Conservation (phyloP, 345 rosid species). For the Citrus mangshanensis region DNA sequence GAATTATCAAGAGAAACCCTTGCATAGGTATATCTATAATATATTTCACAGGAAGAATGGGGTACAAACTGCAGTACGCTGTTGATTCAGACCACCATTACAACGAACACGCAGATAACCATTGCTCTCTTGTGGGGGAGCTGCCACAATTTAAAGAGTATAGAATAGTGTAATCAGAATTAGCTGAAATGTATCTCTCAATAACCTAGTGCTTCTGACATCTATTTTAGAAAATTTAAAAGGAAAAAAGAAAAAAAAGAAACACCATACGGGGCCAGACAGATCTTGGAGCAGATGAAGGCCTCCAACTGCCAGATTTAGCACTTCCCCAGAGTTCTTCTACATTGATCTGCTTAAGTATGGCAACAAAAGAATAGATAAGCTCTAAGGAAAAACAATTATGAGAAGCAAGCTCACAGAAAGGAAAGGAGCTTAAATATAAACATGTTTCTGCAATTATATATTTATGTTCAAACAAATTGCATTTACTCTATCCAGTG, state of each 20-base stretch:
- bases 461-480: background rate
- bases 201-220: background rate
- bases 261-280: conserved; percentile 71
- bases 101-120: conserved; percentile 97
- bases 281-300: conserved; percentile 96
- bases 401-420: background rate
- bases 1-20: background rate
- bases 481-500: background rate
- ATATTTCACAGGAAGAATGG: conserved; percentile 6
- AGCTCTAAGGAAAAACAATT: background rate
- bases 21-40: background rate
- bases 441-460: background rate
- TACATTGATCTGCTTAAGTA: conserved; percentile 53
- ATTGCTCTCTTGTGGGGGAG: conserved; percentile 77
- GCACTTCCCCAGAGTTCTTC: conserved; percentile 92
- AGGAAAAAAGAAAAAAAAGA: background rate
- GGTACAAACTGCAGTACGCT: conserved; percentile 87
- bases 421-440: background rate
- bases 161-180: background rate
- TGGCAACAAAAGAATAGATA: conserved; percentile 5
- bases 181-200: background rate
- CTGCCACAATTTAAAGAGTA: conserved; percentile 40
- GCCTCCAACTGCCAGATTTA: conserved; percentile 84
- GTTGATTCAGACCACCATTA: conserved; percentile 98
- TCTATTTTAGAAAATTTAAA: background rate